Conservation (phyloP, 108 stramenopile genomes). For the Seminavis robusta region DNA sequence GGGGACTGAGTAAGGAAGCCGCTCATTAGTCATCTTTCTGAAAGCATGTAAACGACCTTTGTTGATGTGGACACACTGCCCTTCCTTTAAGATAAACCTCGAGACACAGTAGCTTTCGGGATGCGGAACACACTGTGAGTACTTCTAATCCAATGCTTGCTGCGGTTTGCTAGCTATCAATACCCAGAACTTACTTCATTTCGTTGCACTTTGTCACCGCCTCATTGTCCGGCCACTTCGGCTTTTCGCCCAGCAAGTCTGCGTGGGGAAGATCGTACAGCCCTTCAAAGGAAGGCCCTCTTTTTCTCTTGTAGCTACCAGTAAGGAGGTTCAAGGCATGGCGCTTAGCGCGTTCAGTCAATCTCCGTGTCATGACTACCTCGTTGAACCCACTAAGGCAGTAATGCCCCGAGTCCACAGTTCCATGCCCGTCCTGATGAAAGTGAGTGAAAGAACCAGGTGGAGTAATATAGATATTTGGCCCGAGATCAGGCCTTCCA, state of each 20-base stretch:
- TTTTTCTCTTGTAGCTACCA: slow-evolving; percentile 8
- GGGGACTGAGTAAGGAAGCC: too few species aligned
- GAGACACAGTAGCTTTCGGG: too few species aligned
- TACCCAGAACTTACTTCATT: slow-evolving; percentile 76
- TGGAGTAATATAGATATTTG: slow-evolving; percentile 75
- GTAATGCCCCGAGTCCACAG: slow-evolving; percentile 76
- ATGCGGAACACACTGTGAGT: too few species aligned
- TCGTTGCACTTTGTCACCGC: slow-evolving; percentile 51
- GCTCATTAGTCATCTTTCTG: not conserved
- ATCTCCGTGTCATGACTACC: slow-evolving; percentile 67
- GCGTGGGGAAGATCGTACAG: slow-evolving; percentile 67
- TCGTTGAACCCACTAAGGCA: slow-evolving; percentile 72
- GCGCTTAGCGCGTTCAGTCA: slow-evolving; percentile 64
- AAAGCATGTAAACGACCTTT: slow-evolving; percentile 5
- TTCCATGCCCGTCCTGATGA: slow-evolving; percentile 80
- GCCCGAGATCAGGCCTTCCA: slow-evolving; percentile 72
- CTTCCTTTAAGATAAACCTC: not conserved
- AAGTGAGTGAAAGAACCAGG: slow-evolving; percentile 68
- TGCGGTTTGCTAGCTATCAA: too few species aligned
- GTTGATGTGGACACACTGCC: slow-evolving; percentile 8
- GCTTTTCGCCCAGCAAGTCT: slow-evolving; percentile 35
- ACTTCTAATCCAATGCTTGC: too few species aligned
- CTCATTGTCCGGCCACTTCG: slow-evolving; percentile 52
- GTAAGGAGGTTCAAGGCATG: slow-evolving; percentile 41
- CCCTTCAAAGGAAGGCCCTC: slow-evolving; percentile 26